Percentiles rank a stretch among this genome's conserved stretches.
Conservation (phyloP, 148 eudicot genomes). For the Drosera capensis region DNA sequence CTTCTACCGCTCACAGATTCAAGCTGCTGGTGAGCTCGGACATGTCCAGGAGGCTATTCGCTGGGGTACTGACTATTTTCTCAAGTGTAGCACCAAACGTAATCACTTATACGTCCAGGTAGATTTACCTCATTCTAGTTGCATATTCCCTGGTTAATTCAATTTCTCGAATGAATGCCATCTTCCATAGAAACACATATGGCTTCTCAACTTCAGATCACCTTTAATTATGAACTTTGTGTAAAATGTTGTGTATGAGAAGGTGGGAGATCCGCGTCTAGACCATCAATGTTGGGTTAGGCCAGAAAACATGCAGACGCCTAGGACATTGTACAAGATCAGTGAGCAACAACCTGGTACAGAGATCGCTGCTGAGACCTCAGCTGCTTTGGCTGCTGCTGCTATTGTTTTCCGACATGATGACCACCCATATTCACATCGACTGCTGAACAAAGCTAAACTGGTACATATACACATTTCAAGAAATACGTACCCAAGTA, state of each 20-base stretch:
- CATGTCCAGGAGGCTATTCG: slow-evolving; percentile 66
- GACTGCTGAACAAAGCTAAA: slow-evolving; percentile 49
- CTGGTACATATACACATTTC: too few species aligned
- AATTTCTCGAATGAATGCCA: neutral
- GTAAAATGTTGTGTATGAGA: neutral
- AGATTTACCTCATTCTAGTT: too few species aligned
- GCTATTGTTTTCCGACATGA: slow-evolving; percentile 39
- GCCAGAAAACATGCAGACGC: slow-evolving; percentile 70
- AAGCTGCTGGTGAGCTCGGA: slow-evolving; percentile 41
- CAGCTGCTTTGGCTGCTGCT: slow-evolving; percentile 76
- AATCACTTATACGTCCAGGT: slow-evolving; percentile 58
- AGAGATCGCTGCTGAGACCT: slow-evolving; percentile 91
- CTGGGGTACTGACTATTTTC: slow-evolving; percentile 83
- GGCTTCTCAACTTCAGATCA: too few species aligned
- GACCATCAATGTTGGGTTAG: slow-evolving; percentile 76
- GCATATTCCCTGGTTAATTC: neutral
- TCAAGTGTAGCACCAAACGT: slow-evolving; percentile 36
- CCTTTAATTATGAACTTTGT: too few species aligned
- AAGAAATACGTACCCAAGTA: too few species aligned
- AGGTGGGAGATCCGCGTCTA: slow-evolving; percentile 55
- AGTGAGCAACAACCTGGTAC: slow-evolving; percentile 49
- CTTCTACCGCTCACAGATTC: slow-evolving; percentile 33
- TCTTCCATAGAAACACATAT: neutral
- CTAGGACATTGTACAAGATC: slow-evolving; percentile 41
- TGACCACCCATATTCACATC: slow-evolving; percentile 33